Base-by-base conservation (phyloP, 768 basidiomycete genomes). In the Amylocystis lapponica region DNA sequence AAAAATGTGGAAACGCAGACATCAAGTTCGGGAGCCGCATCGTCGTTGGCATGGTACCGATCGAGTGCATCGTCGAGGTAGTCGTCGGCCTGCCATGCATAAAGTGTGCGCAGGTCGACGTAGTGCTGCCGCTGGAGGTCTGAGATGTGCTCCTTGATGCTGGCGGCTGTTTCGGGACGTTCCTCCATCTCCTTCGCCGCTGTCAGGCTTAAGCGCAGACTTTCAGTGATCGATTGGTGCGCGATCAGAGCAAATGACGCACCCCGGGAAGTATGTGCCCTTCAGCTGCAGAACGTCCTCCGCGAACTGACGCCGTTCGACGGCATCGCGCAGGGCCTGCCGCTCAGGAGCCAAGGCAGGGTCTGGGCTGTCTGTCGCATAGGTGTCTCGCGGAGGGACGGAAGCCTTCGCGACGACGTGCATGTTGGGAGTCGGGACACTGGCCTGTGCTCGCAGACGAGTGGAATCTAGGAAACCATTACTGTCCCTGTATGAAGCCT, bases 181-280 rank as follows among this genome's bases (percentile, higher is more conserved):
- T 46, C 49, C n/a, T 48, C 47, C 5, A 32, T 37, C 19, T 40
- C 47, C 39, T 47, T 46, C 34, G 58, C 50, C 2, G 45, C 53
- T 1, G 48, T 52, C n/a, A 60, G 19, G 17, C 59, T 60, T 32
- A 7, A 7, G 20, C 22, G 4, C 4, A 16, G 2, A 20, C 16
- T 16, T 22, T 17, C 2, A n/a, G 13, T 34, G 23, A 5, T 16
- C 19, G 19, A 4, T 5, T 21, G 11, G 2, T 14, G 21, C 26
- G 8, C 31, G 21, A 6, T 13, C 30, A 17, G 26, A 38, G 12
- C 21, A 35, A 21, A 22, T 4, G 10, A 46, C 53, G 22, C 27
- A 61, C 59, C 57, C 51, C 1, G 59, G 57, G 30, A 57, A 57
- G 40, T 50, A 58, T 0, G 42, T 47, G 9, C 60, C 60, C 25